Percentiles rank a stretch among this genome's conserved stretches.
phyloP scores from a whole-genome alignment of 2,329 filamentous ascomycete genomes.

The Aspergillus ochraceoroseus region DNA sequence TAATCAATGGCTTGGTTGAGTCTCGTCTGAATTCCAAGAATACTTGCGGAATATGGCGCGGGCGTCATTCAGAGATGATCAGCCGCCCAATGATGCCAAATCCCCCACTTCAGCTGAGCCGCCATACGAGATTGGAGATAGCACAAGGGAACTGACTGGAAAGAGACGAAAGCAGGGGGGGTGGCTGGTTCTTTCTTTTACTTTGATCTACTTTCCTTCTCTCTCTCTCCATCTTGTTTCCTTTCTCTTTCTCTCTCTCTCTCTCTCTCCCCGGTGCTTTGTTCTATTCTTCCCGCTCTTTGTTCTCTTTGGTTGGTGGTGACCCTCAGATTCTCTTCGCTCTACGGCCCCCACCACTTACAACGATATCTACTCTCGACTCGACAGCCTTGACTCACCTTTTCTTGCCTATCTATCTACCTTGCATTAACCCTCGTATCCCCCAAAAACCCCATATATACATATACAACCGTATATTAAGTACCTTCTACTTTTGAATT shows the following conservation, averaged over 20 bases:
- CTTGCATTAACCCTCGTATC: constrained; percentile 9
- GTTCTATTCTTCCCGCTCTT: constrained; percentile 4
- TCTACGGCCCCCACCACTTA: constrained; percentile 6
- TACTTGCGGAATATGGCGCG: no score
- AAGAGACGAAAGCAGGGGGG: no score
- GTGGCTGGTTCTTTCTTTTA: constrained; percentile 3
- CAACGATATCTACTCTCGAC: neutral
- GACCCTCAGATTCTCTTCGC: constrained; percentile 1
- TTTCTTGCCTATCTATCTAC: no score
- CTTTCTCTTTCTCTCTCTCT: constrained; percentile 12
- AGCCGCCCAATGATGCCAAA: constrained; percentile 17
- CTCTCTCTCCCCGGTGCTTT: constrained; percentile 3
- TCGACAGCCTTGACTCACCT: constrained; percentile 6
- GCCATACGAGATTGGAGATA: constrained; percentile 18
- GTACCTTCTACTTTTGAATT: neutral
- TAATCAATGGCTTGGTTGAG: no score
- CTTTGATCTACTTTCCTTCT: constrained; percentile 8
- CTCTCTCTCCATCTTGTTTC: no score
- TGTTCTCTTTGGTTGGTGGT: constrained; percentile 3
- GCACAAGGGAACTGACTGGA: no score
- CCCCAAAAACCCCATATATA: neutral
- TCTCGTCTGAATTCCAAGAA: no score
- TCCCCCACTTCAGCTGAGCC: constrained; percentile 24
- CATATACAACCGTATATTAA: neutral
- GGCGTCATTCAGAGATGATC: constrained; percentile 12